Evolutionary conservation across 371 early-diverging fungal genomes (phyloP).

Genomic region (Sanchytrium tribonematis): DNA sequence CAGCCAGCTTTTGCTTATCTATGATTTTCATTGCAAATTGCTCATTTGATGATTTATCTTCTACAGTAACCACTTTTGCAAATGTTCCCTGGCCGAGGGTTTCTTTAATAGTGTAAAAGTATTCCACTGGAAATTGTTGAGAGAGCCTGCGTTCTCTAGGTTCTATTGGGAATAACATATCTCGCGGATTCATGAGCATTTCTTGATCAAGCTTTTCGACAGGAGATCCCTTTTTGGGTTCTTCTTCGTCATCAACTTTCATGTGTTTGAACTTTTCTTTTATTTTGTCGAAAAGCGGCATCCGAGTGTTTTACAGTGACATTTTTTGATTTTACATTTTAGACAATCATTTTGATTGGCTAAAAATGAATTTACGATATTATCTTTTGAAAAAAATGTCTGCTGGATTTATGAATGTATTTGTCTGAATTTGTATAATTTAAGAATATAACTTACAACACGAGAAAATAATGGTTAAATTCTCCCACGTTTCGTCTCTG

Average conservation of each 20-base stretch:
- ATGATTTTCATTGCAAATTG: constrained; percentile 11
- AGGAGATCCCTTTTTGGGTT: neutral
- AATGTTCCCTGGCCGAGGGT: constrained; percentile 6
- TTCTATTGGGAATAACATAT: neutral
- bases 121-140: neutral
- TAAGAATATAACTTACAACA: too few relatives aligned
- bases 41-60: constrained; percentile 5
- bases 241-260: neutral
- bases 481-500: too few relatives aligned
- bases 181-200: neutral
- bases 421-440: too few relatives aligned
- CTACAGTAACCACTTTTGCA: constrained; percentile 8
- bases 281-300: neutral
- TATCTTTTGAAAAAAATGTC: too few relatives aligned
- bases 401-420: too few relatives aligned
- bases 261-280: neutral
- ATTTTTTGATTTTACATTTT: too few relatives aligned
- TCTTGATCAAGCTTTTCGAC: neutral
- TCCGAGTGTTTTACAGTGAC: too few relatives aligned
- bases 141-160: neutral
- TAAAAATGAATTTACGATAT: too few relatives aligned
- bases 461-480: too few relatives aligned
- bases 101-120: neutral
- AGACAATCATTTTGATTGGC: too few relatives aligned
- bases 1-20: constrained; percentile 5